Conservation (phyloP, 441 rosid genomes). For the Syzygium syzygioides region DNA sequence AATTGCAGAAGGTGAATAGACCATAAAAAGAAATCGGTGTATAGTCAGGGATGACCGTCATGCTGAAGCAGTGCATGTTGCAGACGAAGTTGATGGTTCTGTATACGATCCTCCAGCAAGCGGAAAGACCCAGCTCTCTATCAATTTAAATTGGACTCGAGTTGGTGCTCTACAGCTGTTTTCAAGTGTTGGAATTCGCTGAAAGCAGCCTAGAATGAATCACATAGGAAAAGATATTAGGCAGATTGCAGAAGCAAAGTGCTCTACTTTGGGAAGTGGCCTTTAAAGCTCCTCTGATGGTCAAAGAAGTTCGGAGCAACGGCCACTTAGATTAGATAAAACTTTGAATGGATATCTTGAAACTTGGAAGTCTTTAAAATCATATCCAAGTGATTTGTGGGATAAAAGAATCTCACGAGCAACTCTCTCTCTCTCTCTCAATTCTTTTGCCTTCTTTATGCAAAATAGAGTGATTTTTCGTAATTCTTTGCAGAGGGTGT, state of each 20-base stretch:
- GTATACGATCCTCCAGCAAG: background rate
- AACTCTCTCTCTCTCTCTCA: background rate
- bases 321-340: background rate
- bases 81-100: background rate
- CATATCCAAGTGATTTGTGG: background rate
- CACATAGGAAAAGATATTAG: background rate
- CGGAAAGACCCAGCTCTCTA: background rate
- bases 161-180: background rate
- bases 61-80: background rate
- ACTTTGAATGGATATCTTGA: background rate
- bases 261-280: background rate
- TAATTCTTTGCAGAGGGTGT: background rate
- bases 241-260: background rate
- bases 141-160: background rate
- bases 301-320: background rate
- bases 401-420: background rate
- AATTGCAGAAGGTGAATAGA: background rate
- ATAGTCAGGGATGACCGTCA: background rate
- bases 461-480: background rate
- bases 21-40: background rate
- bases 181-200: background rate
- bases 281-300: background rate
- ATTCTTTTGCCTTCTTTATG: background rate
- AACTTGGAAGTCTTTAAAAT: background rate
- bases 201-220: background rate